A percentile compares a stretch with the other conserved stretches of the same genome.
Evolutionary conservation across 306 rosid genomes (phyloP).

Genomic region (Prinsepia uniflora): DNA sequence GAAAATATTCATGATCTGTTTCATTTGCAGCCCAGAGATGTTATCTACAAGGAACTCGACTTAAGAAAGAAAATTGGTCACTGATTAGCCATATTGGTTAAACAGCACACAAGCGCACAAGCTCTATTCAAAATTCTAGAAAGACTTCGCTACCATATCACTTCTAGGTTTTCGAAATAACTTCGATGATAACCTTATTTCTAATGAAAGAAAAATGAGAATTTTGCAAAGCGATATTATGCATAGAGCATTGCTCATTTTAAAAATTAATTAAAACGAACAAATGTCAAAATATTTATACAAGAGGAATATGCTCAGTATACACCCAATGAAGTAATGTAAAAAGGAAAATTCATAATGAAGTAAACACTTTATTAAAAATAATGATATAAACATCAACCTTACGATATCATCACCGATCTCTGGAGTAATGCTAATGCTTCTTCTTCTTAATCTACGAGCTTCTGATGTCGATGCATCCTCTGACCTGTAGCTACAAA

Average conservation of each 20-base stretch:
- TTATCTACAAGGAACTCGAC: neutral
- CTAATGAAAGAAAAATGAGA: neutral
- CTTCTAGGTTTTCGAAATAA: neutral
- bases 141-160: neutral
- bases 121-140: neutral
- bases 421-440: constrained; percentile 98
- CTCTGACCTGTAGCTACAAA: constrained; percentile 66
- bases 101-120: neutral
- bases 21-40: neutral
- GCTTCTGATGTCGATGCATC: constrained; percentile 73
- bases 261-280: constrained; percentile 2
- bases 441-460: constrained; percentile 88
- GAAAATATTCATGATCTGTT: neutral
- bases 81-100: neutral
- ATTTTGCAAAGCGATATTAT: neutral
- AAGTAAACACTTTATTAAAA: constrained; percentile 5
- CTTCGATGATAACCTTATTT: neutral
- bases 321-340: neutral
- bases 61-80: neutral
- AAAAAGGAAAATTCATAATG: neutral
- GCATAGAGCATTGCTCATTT: neutral
- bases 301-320: neutral
- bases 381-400: constrained; percentile 46
- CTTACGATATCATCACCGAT: constrained; percentile 99
- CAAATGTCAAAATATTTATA: neutral